Percentiles rank a stretch among this genome's conserved stretches.
These are phyloP conservation scores for Mycena metata DNA, from an alignment of 768 basidiomycete species.

Conservation along the genomic window DNA sequence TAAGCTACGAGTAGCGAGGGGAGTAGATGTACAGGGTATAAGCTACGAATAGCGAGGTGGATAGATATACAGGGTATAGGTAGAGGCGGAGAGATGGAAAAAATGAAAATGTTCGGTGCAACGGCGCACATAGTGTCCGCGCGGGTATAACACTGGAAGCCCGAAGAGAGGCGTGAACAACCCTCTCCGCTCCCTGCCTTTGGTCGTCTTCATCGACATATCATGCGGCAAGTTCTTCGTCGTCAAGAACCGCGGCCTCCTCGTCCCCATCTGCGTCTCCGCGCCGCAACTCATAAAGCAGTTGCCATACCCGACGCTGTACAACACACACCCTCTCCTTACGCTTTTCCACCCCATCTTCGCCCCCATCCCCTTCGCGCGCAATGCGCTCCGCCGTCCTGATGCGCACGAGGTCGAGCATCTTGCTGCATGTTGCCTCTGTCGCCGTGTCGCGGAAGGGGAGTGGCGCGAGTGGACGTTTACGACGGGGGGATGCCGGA, in stretches of 20 bases:
- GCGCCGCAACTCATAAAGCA: neutral
- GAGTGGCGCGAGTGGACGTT: neutral
- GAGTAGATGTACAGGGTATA: too few species aligned
- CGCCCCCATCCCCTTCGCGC: neutral
- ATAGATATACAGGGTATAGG: too few species aligned
- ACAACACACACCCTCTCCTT: neutral
- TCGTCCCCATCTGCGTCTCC: neutral
- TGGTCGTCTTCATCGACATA: conserved; percentile 8
- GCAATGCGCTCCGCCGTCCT: too few species aligned
- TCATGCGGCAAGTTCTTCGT: neutral
- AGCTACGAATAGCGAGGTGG: too few species aligned
- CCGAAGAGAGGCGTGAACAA: neutral
- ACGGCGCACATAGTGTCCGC: conserved; percentile 25
- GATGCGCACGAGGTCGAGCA: neutral
- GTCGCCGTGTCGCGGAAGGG: neutral
- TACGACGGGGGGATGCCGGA: neutral
- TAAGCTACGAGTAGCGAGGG: too few species aligned
- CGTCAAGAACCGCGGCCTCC: neutral
- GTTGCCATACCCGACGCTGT: neutral
- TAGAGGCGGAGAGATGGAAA: too few species aligned
- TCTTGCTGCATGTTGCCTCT: neutral
- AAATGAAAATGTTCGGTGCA: neutral
- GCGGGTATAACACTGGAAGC: conserved; percentile 25
- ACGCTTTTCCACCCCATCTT: neutral
- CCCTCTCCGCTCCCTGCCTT: conserved; percentile 27